phyloP scores from a whole-genome alignment of 2,329 filamentous ascomycete genomes.

The Clonostachys sp. region DNA sequence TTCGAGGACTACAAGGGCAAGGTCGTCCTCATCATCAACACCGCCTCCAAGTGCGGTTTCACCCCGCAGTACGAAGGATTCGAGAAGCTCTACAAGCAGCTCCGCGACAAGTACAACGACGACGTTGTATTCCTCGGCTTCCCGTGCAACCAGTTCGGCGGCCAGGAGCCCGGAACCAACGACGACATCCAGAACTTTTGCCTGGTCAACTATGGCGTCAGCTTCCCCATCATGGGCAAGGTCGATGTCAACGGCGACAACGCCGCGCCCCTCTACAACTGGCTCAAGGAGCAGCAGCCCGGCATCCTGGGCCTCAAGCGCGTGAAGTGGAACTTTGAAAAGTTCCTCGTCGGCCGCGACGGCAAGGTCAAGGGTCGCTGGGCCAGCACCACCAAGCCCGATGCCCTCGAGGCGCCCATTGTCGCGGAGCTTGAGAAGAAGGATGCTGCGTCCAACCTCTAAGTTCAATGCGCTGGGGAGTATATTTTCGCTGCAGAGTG shows the following conservation, averaged over 20 bases:
- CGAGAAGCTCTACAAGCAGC: conserved; percentile 79
- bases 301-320: conserved; percentile 84
- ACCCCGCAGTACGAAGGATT: conserved; percentile 91
- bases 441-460: conserved; percentile 1
- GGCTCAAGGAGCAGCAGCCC: conserved; percentile 67
- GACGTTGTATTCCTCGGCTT: conserved; percentile 89
- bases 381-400: conserved; percentile 85
- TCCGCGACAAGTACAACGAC: conserved; percentile 65
- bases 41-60: conserved; percentile 97
- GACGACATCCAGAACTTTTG: conserved; percentile 82
- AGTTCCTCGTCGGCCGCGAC: conserved; percentile 86
- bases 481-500: no score
- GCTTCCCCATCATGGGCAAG: conserved; percentile 88
- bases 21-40: conserved; percentile 95
- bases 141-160: conserved; percentile 96
- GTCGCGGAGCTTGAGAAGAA: conserved; percentile 65
- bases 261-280: conserved; percentile 76
- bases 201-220: conserved; percentile 87
- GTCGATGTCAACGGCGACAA: conserved; percentile 87
- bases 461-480: no score
- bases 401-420: conserved; percentile 70
- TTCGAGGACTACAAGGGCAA: conserved; percentile 78
- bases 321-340: conserved; percentile 99
- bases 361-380: conserved; percentile 82
- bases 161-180: conserved; percentile 80